phyloP scores from a whole-genome alignment of 257 asterid species.

The Fraxinus excelsior region DNA sequence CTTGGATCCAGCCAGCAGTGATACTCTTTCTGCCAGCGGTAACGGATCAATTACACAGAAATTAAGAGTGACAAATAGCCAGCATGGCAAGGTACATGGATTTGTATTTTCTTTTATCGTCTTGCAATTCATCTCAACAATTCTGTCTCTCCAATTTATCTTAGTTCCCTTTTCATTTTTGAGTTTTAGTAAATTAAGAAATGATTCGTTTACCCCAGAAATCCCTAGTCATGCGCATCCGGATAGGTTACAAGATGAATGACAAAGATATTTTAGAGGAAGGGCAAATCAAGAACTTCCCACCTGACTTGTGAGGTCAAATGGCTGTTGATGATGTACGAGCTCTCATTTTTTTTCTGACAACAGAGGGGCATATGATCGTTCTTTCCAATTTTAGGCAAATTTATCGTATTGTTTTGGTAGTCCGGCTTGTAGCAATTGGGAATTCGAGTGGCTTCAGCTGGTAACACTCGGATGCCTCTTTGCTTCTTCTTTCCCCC shows the following conservation, averaged over 20 bases:
- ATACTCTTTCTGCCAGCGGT: constrained; percentile 70
- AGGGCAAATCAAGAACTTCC: constrained; percentile 90
- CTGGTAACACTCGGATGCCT: constrained; percentile 25
- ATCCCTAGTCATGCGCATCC: constrained; percentile 85
- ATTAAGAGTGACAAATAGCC: constrained; percentile 77
- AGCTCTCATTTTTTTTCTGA: constrained; percentile 17
- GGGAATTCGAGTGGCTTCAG: constrained; percentile 28
- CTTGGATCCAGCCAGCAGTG: constrained; percentile 93
- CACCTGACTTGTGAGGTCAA: constrained; percentile 57
- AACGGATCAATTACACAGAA: constrained; percentile 73
- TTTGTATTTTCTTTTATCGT: neutral
- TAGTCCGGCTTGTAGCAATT: constrained; percentile 18
- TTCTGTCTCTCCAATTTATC: neutral
- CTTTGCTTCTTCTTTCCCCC: constrained; percentile 28
- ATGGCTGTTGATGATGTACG: constrained; percentile 4
- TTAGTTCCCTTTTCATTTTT: constrained; percentile 4
- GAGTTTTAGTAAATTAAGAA: constrained; percentile 20
- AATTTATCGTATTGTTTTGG: constrained; percentile 25
- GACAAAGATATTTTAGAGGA: constrained; percentile 83
- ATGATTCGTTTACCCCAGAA: constrained; percentile 52
- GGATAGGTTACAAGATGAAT: constrained; percentile 74
- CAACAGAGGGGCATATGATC: constrained; percentile 28
- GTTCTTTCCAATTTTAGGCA: constrained; percentile 33
- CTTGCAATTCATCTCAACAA: neutral
- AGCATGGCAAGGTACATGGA: constrained; percentile 81